Evolutionary conservation across 1,284 basidiomycete species (phyloP).

Genomic region (Golubevia pallescens): DNA sequence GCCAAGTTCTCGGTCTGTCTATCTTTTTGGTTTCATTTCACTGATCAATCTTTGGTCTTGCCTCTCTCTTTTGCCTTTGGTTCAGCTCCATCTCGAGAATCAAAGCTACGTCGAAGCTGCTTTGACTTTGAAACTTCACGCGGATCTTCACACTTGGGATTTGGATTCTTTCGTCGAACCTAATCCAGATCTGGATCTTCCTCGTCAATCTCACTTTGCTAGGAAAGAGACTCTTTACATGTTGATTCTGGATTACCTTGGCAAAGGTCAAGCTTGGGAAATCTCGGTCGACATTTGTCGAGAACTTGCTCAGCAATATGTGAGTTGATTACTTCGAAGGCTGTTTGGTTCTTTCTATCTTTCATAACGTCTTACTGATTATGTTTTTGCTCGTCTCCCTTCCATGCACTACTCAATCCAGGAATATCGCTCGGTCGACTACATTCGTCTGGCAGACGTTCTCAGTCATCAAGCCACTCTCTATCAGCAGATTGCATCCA

Average conservation of each 20-base stretch:
- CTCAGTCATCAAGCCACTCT: slow-evolving; percentile 51
- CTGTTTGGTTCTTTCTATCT: too few species aligned
- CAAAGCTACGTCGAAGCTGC: slow-evolving; percentile 92
- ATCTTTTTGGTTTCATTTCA: neutral
- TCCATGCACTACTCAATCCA: too few species aligned
- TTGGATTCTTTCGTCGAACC: slow-evolving; percentile 75
- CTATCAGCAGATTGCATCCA: slow-evolving; percentile 44
- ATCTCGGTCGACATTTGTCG: slow-evolving; percentile 90
- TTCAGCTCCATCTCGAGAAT: slow-evolving; percentile 73
- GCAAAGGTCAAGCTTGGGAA: slow-evolving; percentile 95
- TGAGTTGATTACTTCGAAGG: too few species aligned
- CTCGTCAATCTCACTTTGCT: slow-evolving; percentile 90
- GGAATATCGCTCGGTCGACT: slow-evolving; percentile 65
- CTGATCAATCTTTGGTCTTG: neutral
- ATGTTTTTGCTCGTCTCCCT: too few species aligned
- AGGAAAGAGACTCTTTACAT: slow-evolving; percentile 74
- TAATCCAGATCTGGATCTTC: slow-evolving; percentile 72
- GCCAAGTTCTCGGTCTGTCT: neutral
- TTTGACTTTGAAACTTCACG: slow-evolving; percentile 86
- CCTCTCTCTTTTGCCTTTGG: neutral
- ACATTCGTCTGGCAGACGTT: slow-evolving; percentile 66
- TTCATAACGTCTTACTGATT: too few species aligned
- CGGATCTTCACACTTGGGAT: slow-evolving; percentile 87
- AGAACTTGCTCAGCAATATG: slow-evolving; percentile 68
- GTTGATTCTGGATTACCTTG: slow-evolving; percentile 65